Evolutionary conservation across 2,329 filamentous ascomycete species (phyloP).

Genomic region (Penicillium sp.): DNA sequence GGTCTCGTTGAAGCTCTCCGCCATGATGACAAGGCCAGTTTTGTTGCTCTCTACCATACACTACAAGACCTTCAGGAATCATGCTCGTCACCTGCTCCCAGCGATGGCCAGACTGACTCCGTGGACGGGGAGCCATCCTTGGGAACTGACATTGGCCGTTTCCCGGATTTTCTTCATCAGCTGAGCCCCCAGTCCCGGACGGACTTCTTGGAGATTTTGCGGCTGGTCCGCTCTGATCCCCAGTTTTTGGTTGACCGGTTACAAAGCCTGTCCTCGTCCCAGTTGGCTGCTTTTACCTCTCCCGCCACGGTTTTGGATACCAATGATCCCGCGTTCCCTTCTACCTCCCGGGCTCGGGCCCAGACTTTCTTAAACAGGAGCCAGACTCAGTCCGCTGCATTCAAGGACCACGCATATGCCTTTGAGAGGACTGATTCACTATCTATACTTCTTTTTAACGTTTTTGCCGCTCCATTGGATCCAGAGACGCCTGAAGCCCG

Average conservation of each 20-base stretch:
- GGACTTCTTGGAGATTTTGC: constrained; percentile 69
- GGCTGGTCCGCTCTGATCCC: constrained; percentile 72
- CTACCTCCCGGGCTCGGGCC: constrained; percentile 46
- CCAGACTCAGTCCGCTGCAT: constrained; percentile 44
- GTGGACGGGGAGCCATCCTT: constrained; percentile 25
- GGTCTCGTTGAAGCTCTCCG: constrained; percentile 40
- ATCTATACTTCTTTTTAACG: constrained; percentile 74
- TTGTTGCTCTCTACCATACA: constrained; percentile 38
- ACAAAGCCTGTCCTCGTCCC: constrained; percentile 62
- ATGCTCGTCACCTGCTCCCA: constrained; percentile 29
- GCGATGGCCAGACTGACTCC: constrained; percentile 30
- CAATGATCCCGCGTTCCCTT: constrained; percentile 72
- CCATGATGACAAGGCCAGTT: constrained; percentile 39
- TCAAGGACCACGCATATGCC: constrained; percentile 73
- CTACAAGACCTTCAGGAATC: constrained; percentile 39
- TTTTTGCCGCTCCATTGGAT: constrained; percentile 77
- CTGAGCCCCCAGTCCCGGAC: constrained; percentile 67
- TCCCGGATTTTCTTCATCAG: constrained; percentile 46
- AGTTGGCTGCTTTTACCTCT: constrained; percentile 67
- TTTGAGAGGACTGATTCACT: constrained; percentile 84
- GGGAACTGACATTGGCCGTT: constrained; percentile 32
- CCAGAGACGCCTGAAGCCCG: constrained; percentile 73
- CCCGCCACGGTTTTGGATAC: constrained; percentile 72
- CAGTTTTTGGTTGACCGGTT: constrained; percentile 80
- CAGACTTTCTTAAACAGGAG: constrained; percentile 23